Conservation (phyloP, 192 early-diverging fungal species). For the Coemansia sp. region DNA sequence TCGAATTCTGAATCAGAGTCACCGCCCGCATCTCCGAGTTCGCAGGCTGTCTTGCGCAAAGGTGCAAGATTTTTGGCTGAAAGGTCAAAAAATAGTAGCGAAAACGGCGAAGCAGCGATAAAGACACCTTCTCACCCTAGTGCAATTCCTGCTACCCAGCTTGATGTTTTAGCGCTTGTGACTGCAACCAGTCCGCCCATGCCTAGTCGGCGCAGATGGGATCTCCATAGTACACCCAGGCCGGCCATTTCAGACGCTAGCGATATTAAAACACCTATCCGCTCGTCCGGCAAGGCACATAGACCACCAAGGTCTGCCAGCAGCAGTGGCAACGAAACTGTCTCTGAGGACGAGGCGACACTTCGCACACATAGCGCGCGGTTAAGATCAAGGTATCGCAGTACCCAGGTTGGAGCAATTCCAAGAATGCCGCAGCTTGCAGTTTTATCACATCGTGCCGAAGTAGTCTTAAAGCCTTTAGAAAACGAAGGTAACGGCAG, state of each 20-base stretch:
- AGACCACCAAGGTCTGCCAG: not conserved
- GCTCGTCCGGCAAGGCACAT: no score
- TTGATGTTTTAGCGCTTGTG: conserved; percentile 49
- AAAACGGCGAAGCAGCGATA: not conserved
- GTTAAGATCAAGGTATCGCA: conserved; percentile 22
- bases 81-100: not conserved
- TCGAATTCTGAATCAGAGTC: conserved; percentile 19
- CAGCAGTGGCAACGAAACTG: conserved; percentile 41
- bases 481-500: no score
- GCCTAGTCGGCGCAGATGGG: conserved; percentile 46
- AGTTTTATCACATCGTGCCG: no score
- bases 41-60: conserved; percentile 31
- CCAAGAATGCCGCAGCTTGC: conserved; percentile 3
- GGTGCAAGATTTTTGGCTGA: not conserved
- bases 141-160: conserved; percentile 43
- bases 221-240: conserved; percentile 29
- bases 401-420: conserved; percentile 18
- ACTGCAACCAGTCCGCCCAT: conserved; percentile 53
- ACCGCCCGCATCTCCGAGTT: conserved; percentile 39
- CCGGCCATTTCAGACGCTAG: conserved; percentile 5
- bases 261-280: not conserved
- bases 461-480: no score
- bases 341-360: conserved; percentile 44
- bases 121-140: conserved; percentile 2
- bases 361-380: conserved; percentile 47